phyloP scores from a whole-genome alignment of 2,329 filamentous ascomycete species.

The Furcasterigmium furcatum region DNA sequence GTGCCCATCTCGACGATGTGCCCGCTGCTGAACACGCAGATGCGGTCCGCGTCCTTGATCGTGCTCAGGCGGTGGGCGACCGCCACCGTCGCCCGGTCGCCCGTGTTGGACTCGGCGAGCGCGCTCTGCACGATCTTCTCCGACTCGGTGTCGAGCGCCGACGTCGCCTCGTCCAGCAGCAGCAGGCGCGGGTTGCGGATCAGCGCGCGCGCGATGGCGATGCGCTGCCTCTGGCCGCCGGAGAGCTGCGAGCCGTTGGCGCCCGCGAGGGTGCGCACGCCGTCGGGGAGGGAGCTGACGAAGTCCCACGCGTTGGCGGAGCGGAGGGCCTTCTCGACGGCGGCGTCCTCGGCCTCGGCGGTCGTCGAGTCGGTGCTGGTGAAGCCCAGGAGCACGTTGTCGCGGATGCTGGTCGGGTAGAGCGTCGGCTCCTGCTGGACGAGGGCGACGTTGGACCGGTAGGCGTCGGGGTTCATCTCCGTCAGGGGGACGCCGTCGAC shows the following conservation, averaged over 20 bases:
- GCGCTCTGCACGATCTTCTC: conserved; percentile 36
- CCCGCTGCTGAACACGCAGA: conserved; percentile 56
- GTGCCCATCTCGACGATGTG: conserved; percentile 57
- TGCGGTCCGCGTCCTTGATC: conserved; percentile 50
- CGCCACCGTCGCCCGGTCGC: conserved; percentile 51
- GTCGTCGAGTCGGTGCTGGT: too few relatives aligned
- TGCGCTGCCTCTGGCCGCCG: conserved; percentile 53
- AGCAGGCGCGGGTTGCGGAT: conserved; percentile 48
- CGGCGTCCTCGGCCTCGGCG: conserved; percentile 14
- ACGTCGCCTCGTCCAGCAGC: conserved; percentile 58
- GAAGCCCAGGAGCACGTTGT: conserved; percentile 41
- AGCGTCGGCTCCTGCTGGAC: conserved; percentile 10
- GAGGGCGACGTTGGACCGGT: conserved; percentile 4
- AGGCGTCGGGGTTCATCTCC: neutral
- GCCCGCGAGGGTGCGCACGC: conserved; percentile 11
- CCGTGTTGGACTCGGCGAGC: conserved; percentile 38
- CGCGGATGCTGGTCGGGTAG: conserved; percentile 43
- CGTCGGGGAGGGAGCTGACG: conserved; percentile 46
- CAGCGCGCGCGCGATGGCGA: conserved; percentile 55
- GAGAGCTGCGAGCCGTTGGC: conserved; percentile 29
- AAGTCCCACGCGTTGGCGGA: conserved; percentile 47
- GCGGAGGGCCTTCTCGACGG: conserved; percentile 38
- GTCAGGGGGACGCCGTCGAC: conserved; percentile 21
- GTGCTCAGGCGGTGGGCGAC: conserved; percentile 59
- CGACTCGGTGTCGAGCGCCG: conserved; percentile 39